Evolutionary conservation across 106 monocot species (phyloP), one percentile per base, ranked within the genome.

Genomic region (Allium sativum): DNA sequence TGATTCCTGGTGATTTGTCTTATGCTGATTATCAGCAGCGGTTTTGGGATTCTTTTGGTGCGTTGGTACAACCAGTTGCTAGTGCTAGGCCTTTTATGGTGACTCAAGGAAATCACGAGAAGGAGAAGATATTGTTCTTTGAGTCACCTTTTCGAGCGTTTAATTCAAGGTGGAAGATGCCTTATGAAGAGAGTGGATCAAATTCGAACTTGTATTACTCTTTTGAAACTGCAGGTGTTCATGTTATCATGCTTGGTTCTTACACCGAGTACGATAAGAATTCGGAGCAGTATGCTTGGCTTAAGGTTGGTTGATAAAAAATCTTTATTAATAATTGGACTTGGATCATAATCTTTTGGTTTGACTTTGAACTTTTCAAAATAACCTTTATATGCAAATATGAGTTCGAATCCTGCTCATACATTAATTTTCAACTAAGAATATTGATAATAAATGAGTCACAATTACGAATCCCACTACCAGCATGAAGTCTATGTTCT

Each of bases 81-180:
- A 92, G 91, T 70, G 16, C 87, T 9, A 80, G 91, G 45, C 96
- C 96, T 16, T 98, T 90, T 87, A 98, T 98, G 96, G 82, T 82
- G 16, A 98, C 91, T 18, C 79, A 91, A 78, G 96, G 96, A 31
- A 98, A 98, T 68, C 96, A 98, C 82, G 96, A 98, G 64, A 88
- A 81, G 72, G 96, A 98, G 59, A 76, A 70, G 7, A 88, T 98
- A 60, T 52, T 64, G 20, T 69, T 92, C 3, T 20, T 98, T 10
- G 65, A 84, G 69, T 40, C 74, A 21, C 79, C 63, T 44, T 98
- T 98, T 76, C 82, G 83, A 65, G 66, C 96, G 21, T 98, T 85
- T 56, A 92, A 91, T 83, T 84, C 87, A 47, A 62, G 96, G 52
- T 98, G 96, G 96, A 92, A 74, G 59, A 98, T 98, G 96, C 96